These are phyloP conservation scores for Candida pseudoglaebosa DNA, from an alignment of 805 yeast genomes.

Conservation along the genomic window DNA sequence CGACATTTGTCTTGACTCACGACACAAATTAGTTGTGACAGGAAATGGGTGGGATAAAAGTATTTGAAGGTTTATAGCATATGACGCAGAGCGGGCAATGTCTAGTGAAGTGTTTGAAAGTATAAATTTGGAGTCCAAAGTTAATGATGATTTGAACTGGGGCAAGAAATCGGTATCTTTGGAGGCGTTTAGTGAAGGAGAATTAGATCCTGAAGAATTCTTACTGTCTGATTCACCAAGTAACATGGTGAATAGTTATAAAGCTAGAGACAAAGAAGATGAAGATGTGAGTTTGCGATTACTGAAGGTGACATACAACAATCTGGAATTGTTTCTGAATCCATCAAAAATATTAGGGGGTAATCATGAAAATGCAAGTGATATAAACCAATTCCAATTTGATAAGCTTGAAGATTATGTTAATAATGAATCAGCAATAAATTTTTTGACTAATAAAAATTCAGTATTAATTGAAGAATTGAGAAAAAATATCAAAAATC, in stretches of 20 bases:
- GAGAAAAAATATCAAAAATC: slow-evolving; percentile 18
- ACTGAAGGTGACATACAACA: not conserved
- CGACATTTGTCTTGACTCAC: too few relatives aligned
- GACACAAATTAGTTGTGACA: too few relatives aligned
- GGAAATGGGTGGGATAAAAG: not conserved
- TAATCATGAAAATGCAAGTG: not conserved
- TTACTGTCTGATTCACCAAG: slow-evolving; percentile 15
- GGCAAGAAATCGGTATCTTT: slow-evolving; percentile 2
- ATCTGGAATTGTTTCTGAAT: slow-evolving; percentile 7
- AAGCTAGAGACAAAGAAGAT: not conserved
- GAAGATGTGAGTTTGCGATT: too few relatives aligned
- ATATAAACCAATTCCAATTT: not conserved
- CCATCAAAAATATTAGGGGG: not conserved
- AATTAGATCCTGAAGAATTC: slow-evolving; percentile 24
- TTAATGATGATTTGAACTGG: not conserved
- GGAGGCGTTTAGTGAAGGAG: slow-evolving; percentile 11
- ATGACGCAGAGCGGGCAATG: not conserved
- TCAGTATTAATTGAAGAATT: slow-evolving; percentile 17
- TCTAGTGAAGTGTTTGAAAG: slow-evolving; percentile 3
- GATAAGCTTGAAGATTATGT: slow-evolving; percentile 1
- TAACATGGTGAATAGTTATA: not conserved
- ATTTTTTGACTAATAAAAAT: slow-evolving; percentile 11
- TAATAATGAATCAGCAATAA: slow-evolving; percentile 11
- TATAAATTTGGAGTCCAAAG: not conserved
- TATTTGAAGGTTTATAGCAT: not conserved